These are phyloP conservation scores for Wickerhamomyces sp. DNA, from an alignment of 1,139 yeast species.

Conservation along the genomic window DNA sequence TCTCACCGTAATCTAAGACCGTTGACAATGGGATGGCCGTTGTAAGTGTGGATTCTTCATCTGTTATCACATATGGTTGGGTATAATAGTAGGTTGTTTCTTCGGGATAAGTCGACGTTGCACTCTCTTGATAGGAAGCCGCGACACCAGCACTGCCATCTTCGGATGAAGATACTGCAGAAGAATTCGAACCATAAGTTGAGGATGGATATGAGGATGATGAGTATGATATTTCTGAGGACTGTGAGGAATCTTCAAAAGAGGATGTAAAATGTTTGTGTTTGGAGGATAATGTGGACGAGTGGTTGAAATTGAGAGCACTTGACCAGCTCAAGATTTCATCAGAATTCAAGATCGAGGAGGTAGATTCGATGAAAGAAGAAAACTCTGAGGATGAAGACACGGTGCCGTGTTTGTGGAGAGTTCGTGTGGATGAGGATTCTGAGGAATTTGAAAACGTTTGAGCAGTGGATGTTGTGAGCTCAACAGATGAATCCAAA, in stretches of 20 bases:
- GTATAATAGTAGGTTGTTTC: constrained; percentile 25
- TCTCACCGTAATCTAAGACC: constrained; percentile 21
- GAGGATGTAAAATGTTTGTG: not conserved
- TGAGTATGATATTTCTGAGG: not conserved
- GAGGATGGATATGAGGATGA: constrained; percentile 1
- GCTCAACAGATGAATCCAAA: not conserved
- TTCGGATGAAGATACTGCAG: not conserved
- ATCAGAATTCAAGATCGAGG: too few relatives aligned
- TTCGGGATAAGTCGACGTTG: not conserved
- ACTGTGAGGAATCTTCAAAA: not conserved
- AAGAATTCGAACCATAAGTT: not conserved
- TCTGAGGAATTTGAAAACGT: not conserved
- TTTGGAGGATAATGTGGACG: not conserved
- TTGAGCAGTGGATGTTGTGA: not conserved
- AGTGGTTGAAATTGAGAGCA: not conserved
- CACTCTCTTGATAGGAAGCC: not conserved
- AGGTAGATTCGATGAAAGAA: too few relatives aligned
- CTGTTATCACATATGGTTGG: constrained; percentile 38
- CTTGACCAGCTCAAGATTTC: too few relatives aligned
- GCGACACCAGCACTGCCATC: not conserved
- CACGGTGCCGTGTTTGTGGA: not conserved
- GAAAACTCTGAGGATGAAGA: not conserved
- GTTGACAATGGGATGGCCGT: constrained; percentile 32
- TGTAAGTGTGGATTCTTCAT: constrained; percentile 30
- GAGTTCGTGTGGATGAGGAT: not conserved